phyloP scores from a whole-genome alignment of 2,329 filamentous ascomycete species.

The Neonectria magnoliae region DNA sequence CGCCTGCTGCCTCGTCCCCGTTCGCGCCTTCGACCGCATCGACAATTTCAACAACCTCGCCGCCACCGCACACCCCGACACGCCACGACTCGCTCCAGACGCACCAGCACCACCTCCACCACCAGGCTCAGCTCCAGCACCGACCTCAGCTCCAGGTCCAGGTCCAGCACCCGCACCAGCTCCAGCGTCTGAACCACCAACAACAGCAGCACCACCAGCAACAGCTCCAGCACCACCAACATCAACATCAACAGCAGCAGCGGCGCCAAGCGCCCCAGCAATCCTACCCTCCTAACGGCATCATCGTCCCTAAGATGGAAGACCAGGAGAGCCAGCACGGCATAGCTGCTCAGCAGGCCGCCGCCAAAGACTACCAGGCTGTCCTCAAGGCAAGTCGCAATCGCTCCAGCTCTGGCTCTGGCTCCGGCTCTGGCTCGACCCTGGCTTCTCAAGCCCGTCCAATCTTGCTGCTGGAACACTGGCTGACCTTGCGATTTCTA shows the following conservation, averaged over 20 bases:
- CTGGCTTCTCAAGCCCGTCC: constrained; percentile 17
- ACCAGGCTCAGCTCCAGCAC: constrained; percentile 17
- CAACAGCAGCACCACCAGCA: constrained; percentile 26
- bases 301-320: constrained; percentile 46
- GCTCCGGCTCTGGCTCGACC: no score
- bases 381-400: constrained; percentile 60
- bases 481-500: constrained; percentile 52
- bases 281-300: constrained; percentile 18
- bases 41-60: constrained; percentile 27
- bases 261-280: constrained; percentile 28
- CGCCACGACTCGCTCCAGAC: constrained; percentile 10
- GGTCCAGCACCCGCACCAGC: constrained; percentile 26
- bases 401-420: background rate
- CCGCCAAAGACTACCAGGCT: constrained; percentile 68
- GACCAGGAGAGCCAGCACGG: constrained; percentile 52
- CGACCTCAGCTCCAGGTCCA: constrained; percentile 31
- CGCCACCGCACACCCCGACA: constrained; percentile 27
- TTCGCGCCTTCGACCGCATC: constrained; percentile 33
- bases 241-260: constrained; percentile 30
- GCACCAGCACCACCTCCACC: constrained; percentile 32
- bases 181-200: constrained; percentile 25
- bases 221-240: constrained; percentile 23
- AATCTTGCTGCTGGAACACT: background rate
- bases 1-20: constrained; percentile 29
- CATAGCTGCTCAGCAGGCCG: constrained; percentile 68